phyloP scores from a whole-genome alignment of 179 eudicot genomes.

The Silene vulgaris region DNA sequence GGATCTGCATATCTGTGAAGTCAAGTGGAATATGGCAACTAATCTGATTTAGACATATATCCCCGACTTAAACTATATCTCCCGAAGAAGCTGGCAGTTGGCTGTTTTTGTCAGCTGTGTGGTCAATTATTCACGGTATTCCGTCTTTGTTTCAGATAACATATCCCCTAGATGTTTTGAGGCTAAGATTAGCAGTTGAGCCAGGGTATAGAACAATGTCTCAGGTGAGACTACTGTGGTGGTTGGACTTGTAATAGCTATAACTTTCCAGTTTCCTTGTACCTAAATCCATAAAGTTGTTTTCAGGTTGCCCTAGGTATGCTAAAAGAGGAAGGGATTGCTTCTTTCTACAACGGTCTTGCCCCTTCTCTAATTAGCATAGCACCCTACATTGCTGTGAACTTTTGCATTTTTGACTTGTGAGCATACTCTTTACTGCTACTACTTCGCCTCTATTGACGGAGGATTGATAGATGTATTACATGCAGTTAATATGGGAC shows the following conservation, averaged over 20 bases:
- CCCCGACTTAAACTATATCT: too few species aligned
- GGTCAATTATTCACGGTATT: constrained; percentile 7
- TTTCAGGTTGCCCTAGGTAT: constrained; percentile 81
- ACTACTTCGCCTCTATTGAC: constrained; percentile 15
- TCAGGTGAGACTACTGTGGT: constrained; percentile 42
- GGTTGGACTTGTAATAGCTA: constrained; percentile 6
- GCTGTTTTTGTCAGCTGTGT: not conserved
- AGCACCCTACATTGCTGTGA: constrained; percentile 98
- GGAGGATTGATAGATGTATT: constrained; percentile 16
- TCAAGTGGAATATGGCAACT: not conserved
- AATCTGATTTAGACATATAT: not conserved
- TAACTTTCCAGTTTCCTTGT: constrained; percentile 5
- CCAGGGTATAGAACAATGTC: constrained; percentile 78
- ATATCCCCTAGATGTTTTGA: constrained; percentile 85
- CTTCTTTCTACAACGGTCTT: constrained; percentile 87
- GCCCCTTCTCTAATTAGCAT: constrained; percentile 97
- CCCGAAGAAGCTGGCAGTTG: not conserved
- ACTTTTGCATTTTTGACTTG: constrained; percentile 97
- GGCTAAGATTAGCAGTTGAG: constrained; percentile 92
- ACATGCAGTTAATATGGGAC: constrained; percentile 23
- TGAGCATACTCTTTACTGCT: constrained; percentile 50
- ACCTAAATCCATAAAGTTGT: constrained; percentile 19
- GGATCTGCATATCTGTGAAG: not conserved
- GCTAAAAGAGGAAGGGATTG: constrained; percentile 87
- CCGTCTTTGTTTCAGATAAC: constrained; percentile 57